These are phyloP conservation scores for Logfia minima DNA, from an alignment of 129 eudicot species.

Conservation along the genomic window DNA sequence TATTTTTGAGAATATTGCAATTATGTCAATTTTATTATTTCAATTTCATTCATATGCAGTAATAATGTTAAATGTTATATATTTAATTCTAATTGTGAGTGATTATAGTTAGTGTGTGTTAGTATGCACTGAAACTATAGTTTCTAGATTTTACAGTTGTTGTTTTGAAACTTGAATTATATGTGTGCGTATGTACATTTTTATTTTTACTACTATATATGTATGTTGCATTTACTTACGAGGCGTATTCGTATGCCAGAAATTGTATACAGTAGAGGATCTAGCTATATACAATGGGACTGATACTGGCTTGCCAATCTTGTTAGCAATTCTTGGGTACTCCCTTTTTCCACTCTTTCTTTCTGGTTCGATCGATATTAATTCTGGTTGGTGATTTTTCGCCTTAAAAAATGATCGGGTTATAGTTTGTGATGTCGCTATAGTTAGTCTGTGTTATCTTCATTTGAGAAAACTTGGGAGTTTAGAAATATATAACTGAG, in stretches of 20 bases:
- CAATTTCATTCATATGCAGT: too few species aligned
- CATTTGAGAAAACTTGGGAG: not conserved
- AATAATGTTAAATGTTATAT: not conserved
- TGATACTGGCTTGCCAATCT: conserved; percentile 62
- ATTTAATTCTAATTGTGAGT: not conserved
- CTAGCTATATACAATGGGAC: conserved; percentile 78
- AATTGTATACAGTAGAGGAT: conserved; percentile 63
- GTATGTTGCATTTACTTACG: conserved; percentile 11
- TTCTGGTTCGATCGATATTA: not conserved
- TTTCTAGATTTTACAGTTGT: not conserved
- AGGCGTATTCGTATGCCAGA: conserved; percentile 35
- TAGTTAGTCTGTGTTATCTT: not conserved
- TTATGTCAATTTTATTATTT: too few species aligned
- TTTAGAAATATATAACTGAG: not conserved
- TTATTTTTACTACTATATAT: not conserved
- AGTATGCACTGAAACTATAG: not conserved
- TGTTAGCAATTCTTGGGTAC: conserved; percentile 85
- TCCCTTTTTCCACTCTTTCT: not conserved
- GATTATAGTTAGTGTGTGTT: not conserved
- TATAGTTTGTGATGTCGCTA: not conserved
- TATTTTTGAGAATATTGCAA: not conserved
- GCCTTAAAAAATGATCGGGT: not conserved
- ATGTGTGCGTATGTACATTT: not conserved
- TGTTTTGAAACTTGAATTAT: not conserved
- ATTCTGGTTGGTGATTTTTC: not conserved